Evolutionary conservation across 225 moss, liverwort and hornwort species (phyloP), one percentile per base, ranked within the genome.

Genomic region (Pseudisothecium myosuroides): DNA sequence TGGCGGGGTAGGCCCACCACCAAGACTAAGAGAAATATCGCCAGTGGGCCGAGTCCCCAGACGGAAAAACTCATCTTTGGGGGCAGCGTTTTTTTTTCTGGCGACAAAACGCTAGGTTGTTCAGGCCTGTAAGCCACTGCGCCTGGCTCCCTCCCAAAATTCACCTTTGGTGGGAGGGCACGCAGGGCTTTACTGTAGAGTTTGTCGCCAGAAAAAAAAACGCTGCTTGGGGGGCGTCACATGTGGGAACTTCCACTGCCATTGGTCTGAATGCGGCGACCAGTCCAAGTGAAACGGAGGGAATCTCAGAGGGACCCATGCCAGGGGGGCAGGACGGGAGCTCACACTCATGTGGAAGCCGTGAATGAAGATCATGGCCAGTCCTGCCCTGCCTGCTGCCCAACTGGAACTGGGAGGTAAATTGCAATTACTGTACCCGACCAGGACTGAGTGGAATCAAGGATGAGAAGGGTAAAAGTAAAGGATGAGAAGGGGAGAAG

Each of bases 211-310:
- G n/a, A n/a, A n/a, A n/a, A n/a, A n/a, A n/a, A n/a, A n/a, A n/a
- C n/a, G n/a, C n/a, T n/a, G n/a, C 55, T 37, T 6, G 50, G 49
- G 76, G 54, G 67, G 20, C 56, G 83, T 59, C 56, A 18, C 81
- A 63, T 37, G 88, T 52, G 65, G 20, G 3, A 83, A 65, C 3
- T 56, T 36, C 59, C 17, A 7, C 82, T 29, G 49, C 34, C 29
- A 92, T 90, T 92, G 92, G 92, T 34, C 74, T 1, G 66, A 59
- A 81, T 49, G 92, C 89, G 92, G 92, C 92, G 45, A 82, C 71
- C 45, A 81, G 89, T 87, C 87, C 91, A 49, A 60, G 92, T 85
- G 76, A 92, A 64, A 39, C 12, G 23, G 66, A 7, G 21, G 76
- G 92, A 89, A 89, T 91, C 89, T 83, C 8, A 21, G 61, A 36